Percentiles rank a stretch among this genome's conserved stretches.
phyloP scores from a whole-genome alignment of 371 early-diverging fungal species.

The Mucor irregularis region DNA sequence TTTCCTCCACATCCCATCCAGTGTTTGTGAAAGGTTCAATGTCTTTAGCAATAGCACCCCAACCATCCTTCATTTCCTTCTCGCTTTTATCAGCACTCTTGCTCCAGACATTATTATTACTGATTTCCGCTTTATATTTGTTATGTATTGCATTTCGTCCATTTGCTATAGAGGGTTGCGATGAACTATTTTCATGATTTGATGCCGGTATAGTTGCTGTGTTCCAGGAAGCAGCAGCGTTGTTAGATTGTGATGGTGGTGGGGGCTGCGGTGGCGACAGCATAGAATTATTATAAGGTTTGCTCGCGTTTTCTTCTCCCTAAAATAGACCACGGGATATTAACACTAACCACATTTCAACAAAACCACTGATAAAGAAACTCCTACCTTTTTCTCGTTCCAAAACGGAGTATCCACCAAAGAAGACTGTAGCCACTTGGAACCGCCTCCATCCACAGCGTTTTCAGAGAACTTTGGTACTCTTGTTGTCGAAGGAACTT shows the following conservation, averaged over 20 bases:
- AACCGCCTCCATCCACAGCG: neutral
- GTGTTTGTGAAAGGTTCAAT: neutral
- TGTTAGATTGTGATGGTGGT: too few relatives aligned
- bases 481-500: neutral
- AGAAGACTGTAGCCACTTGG: conserved; percentile 3
- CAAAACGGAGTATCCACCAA: conserved; percentile 27
- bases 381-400: conserved; percentile 8
- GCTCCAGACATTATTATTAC: neutral
- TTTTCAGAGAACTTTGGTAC: neutral
- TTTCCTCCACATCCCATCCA: neutral
- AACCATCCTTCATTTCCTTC: neutral
- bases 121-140: neutral
- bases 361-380: neutral
- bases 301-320: neutral
- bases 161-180: too few relatives aligned
- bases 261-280: too few relatives aligned
- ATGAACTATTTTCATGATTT: too few relatives aligned
- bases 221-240: too few relatives aligned
- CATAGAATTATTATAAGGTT: too few relatives aligned
- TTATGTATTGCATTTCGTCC: neutral
- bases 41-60: neutral
- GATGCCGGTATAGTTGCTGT: too few relatives aligned
- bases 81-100: neutral
- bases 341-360: neutral
- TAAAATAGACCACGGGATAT: neutral